Evolutionary conservation across 805 yeast species (phyloP).

Genomic region (Myxozyma neglecta): DNA sequence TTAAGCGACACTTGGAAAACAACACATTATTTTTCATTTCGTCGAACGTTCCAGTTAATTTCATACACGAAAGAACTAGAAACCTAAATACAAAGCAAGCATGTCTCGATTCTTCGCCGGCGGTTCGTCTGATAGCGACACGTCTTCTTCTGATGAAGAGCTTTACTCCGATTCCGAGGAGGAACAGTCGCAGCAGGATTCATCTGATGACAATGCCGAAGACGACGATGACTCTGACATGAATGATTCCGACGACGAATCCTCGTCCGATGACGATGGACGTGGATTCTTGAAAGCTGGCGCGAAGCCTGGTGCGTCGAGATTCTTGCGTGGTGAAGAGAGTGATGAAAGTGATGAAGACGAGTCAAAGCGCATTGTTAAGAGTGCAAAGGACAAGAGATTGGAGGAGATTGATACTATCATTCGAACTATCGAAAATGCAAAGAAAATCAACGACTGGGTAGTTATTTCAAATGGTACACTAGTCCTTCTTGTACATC

Average conservation of each 20-base stretch:
- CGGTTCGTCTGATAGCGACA: slow-evolving; percentile 53
- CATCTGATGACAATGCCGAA: slow-evolving; percentile 41
- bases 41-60: not conserved
- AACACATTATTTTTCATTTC: not conserved
- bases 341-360: slow-evolving; percentile 55
- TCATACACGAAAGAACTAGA: not conserved
- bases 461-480: slow-evolving; percentile 53
- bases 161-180: slow-evolving; percentile 45
- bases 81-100: not conserved
- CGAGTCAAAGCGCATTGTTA: slow-evolving; percentile 74
- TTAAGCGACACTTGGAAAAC: not conserved
- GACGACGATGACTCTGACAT: slow-evolving; percentile 41
- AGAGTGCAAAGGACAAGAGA: slow-evolving; percentile 89
- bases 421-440: slow-evolving; percentile 66
- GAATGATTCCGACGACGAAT: slow-evolving; percentile 44
- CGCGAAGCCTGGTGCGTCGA: slow-evolving; percentile 40
- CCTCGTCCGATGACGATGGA: slow-evolving; percentile 41
- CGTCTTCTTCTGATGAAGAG: slow-evolving; percentile 64
- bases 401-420: slow-evolving; percentile 77
- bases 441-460: slow-evolving; percentile 77
- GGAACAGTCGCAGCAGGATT: slow-evolving; percentile 40
- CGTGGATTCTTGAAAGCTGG: slow-evolving; percentile 42
- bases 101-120: slow-evolving; percentile 93
- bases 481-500: not conserved
- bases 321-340: slow-evolving; percentile 43